Percentiles rank a stretch among this genome's conserved stretches.
Evolutionary conservation across 2,329 filamentous ascomycete species (phyloP).

Genomic region (Aureobasidium leucospermi): DNA sequence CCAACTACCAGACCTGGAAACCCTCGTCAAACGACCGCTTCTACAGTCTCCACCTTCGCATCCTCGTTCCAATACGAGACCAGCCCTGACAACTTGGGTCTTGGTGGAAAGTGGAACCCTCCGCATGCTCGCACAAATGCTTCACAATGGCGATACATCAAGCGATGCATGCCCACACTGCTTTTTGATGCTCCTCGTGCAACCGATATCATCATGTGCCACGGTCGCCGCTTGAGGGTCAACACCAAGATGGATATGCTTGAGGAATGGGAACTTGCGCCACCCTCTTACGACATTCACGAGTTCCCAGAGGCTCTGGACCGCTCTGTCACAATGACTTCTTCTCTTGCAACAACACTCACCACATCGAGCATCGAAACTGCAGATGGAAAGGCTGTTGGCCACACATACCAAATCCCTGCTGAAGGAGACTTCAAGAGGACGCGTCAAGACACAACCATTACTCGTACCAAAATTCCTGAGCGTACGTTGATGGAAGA

Average conservation of each 20-base stretch:
- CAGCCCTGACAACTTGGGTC: constrained; percentile 24
- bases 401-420: not conserved
- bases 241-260: constrained; percentile 36
- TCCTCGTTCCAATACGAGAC: constrained; percentile 1
- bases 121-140: constrained; percentile 27
- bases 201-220: constrained; percentile 37
- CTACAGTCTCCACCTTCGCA: constrained; percentile 20
- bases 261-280: constrained; percentile 34
- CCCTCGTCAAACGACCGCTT: constrained; percentile 21
- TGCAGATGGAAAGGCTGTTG: not conserved
- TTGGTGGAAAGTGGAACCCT: constrained; percentile 29
- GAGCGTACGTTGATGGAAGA: constrained; percentile 7
- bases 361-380: not conserved
- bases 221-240: constrained; percentile 37
- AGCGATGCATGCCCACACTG: constrained; percentile 40
- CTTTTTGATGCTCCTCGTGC: constrained; percentile 37
- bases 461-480: not conserved
- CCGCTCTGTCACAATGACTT: not conserved
- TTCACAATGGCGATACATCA: constrained; percentile 38
- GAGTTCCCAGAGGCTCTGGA: constrained; percentile 22
- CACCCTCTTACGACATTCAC: constrained; percentile 39
- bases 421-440: not conserved
- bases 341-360: not conserved
- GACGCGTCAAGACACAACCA: not conserved
- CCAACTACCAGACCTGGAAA: constrained; percentile 17